Percentiles rank a stretch among this genome's conserved stretches.
Evolutionary conservation across 371 early-diverging fungal species (phyloP).

Genomic region (Mortierella sp.): DNA sequence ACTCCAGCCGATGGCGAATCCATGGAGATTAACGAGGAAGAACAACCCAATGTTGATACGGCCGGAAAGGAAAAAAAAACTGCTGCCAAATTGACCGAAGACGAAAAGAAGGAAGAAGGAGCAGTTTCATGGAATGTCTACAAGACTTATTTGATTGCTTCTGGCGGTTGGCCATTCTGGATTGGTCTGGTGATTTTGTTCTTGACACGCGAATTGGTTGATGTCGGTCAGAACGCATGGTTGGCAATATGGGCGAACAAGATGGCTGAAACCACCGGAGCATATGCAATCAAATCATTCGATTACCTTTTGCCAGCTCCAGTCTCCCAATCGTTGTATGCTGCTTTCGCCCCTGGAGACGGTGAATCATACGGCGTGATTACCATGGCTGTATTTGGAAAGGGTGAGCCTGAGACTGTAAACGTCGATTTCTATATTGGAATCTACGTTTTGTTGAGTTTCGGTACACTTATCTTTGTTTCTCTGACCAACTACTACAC

Average conservation of each 20-base stretch:
- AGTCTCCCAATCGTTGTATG: conserved; percentile 38
- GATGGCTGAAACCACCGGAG: conserved; percentile 31
- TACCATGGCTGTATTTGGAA: conserved; percentile 37
- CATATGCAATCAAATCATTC: conserved; percentile 38
- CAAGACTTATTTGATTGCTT: conserved; percentile 70
- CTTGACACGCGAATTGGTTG: conserved; percentile 61
- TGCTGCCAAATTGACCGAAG: conserved; percentile 69
- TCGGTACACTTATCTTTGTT: conserved; percentile 51
- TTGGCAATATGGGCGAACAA: conserved; percentile 48
- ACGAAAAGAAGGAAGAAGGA: conserved; percentile 77
- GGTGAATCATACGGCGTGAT: conserved; percentile 14
- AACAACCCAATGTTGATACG: conserved; percentile 46
- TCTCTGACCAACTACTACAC: conserved; percentile 56
- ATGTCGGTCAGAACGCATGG: conserved; percentile 61
- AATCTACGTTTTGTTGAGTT: conserved; percentile 64
- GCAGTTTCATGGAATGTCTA: conserved; percentile 73
- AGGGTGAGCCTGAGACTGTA: conserved; percentile 38
- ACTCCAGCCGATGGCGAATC: conserved; percentile 12
- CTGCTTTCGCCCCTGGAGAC: conserved; percentile 31
- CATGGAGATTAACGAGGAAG: conserved; percentile 32
- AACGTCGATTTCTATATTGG: conserved; percentile 60
- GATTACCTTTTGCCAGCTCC: conserved; percentile 43
- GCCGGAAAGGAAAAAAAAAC: conserved; percentile 57
- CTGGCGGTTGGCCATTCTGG: conserved; percentile 75
- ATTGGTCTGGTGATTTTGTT: conserved; percentile 62